These are phyloP conservation scores for Alternaria dauci DNA, from an alignment of 2,329 filamentous ascomycete species.

Conservation along the genomic window DNA sequence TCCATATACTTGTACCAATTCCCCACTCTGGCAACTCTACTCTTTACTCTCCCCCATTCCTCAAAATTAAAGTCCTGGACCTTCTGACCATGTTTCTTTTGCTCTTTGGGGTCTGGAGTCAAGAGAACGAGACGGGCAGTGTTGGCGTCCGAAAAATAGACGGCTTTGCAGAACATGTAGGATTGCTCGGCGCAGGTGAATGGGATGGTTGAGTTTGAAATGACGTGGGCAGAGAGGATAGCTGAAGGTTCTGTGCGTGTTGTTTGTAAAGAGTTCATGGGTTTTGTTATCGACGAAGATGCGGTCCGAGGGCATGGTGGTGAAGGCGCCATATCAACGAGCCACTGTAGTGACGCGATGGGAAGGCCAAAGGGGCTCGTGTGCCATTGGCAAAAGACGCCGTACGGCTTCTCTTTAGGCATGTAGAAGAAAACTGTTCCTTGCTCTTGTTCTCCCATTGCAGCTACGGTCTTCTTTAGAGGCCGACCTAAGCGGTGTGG, in stretches of 20 bases:
- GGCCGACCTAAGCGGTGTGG: neutral
- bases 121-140: neutral
- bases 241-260: neutral
- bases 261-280: neutral
- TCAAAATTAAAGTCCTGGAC: neutral
- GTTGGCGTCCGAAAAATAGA: conserved; percentile 25
- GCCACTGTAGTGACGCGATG: conserved; percentile 13
- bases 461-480: neutral
- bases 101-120: neutral
- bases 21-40: neutral
- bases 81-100: neutral
- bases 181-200: conserved; percentile 29
- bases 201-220: neutral
- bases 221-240: neutral
- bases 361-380: conserved; percentile 56
- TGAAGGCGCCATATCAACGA: conserved; percentile 2
- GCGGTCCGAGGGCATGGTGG: neutral
- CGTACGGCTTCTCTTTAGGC: conserved; percentile 51
- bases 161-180: conserved; percentile 30
- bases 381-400: conserved; percentile 65
- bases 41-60: neutral
- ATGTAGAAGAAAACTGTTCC: conserved; percentile 29
- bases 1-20: neutral
- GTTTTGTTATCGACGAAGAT: neutral
- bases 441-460: neutral